Base-by-base conservation (phyloP, 331 rosid species). In the Phaseolus coccineus region DNA sequence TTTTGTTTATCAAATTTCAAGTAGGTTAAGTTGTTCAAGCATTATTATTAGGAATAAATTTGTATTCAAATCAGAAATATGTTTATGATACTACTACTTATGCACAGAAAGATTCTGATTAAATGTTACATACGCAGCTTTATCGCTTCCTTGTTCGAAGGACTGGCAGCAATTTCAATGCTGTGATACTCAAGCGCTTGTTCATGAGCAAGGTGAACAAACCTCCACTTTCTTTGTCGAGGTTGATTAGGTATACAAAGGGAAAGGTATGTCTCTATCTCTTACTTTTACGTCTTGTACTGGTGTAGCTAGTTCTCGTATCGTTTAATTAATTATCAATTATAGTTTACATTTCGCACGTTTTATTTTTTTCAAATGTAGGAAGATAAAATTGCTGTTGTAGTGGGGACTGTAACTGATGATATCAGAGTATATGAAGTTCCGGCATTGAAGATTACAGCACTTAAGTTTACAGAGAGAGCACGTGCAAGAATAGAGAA, bases 401-500 rank as follows among this genome's bases (percentile, higher is more conserved):
- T 91, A 33, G 94, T 89, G 19, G 97, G 97, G 13, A 79, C 91
- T 6, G 86, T 91, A 74, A 93, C 97, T 0, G 97, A 93, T 50
- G 98, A 93, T 79, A 88, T 85, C 35, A 80, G 97, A 46, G 94
- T 74, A 8, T 84, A 91, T 62, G 97, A 93, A 62, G 97, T 91
- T 66, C 98, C 98, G 0, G 53, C 91, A 0, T 4, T 93, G 57
- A 88, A 91, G 83, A 83, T 93, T 46, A 84, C 94, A 0, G 97
- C 98, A 4, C 87, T 93, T 27, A 86, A 89, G 81, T 93, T 93
- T 47, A 89, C 98, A 2, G 93, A 93, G 85, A 93, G 91, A 0
- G 94, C 97, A 10, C 84, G 98, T 27, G 94, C 98, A n/a, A 91
- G 97, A 75, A 93, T 93, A 22, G 98, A 93, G 77, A 93, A 87